Conservation (phyloP, 805 yeast species). For the Lipomyces orientalis region DNA sequence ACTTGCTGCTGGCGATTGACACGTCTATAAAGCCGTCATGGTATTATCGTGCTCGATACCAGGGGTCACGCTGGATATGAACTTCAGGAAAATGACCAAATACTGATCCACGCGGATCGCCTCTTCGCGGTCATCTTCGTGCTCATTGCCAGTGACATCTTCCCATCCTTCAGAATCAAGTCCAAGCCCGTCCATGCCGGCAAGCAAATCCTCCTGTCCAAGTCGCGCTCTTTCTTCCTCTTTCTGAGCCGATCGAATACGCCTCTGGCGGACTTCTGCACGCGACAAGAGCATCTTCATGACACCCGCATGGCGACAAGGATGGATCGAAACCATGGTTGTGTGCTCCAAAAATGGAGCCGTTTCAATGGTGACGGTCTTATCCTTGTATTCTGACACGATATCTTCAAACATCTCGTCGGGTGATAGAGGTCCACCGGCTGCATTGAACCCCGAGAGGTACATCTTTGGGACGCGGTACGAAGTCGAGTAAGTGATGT, state of each 20-base stretch:
- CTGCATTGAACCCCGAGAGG: conserved; percentile 80
- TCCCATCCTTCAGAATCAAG: conserved; percentile 42
- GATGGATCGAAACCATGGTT: conserved; percentile 87
- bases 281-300: conserved; percentile 85
- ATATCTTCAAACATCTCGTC: conserved; percentile 94
- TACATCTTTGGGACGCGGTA: conserved; percentile 96
- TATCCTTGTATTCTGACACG: conserved; percentile 86
- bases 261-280: conserved; percentile 53
- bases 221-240: conserved; percentile 14
- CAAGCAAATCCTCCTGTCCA: conserved; percentile 24
- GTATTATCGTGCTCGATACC: conserved; percentile 97
- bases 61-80: conserved; percentile 95
- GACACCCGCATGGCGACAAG: conserved; percentile 93
- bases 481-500: conserved; percentile 90
- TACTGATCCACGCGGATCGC: conserved; percentile 89
- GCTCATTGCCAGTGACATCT: conserved; percentile 37
- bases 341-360: conserved; percentile 78
- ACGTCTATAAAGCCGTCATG: conserved; percentile 75
- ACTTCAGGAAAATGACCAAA: conserved; percentile 84
- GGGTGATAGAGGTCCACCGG: conserved; percentile 87
- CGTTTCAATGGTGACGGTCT: conserved; percentile 94
- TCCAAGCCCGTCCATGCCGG: conserved; percentile 45
- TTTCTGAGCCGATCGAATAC: conserved; percentile 21
- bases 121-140: conserved; percentile 60
- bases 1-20: neutral